Evolutionary conservation across 495 filamentous ascomycete genomes (phyloP).

Genomic region (Neurospora sp.): DNA sequence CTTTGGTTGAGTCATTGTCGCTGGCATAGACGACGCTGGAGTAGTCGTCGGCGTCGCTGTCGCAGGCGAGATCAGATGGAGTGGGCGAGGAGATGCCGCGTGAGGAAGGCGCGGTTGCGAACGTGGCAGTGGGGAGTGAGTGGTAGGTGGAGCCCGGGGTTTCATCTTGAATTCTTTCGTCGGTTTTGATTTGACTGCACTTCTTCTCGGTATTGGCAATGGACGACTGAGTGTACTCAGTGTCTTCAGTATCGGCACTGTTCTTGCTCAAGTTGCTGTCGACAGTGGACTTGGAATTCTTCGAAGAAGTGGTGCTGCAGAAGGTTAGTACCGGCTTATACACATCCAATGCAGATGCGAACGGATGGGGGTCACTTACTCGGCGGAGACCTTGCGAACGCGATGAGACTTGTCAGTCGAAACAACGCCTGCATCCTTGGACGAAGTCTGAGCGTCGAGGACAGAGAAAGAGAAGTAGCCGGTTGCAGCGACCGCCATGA

Average conservation of each 20-base stretch:
- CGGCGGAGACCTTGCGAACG: neutral
- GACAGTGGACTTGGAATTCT: neutral
- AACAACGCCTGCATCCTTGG: neutral
- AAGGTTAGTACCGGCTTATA: neutral
- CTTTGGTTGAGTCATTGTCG: neutral
- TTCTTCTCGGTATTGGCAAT: neutral
- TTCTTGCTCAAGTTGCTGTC: neutral
- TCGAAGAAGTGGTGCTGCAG: neutral
- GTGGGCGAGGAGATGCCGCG: neutral
- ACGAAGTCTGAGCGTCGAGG: neutral
- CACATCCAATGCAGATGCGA: neutral
- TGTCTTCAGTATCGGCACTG: neutral
- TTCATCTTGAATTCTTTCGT: neutral
- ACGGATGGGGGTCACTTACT: neutral
- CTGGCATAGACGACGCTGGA: neutral
- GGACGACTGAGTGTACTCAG: neutral
- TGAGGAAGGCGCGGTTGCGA: neutral
- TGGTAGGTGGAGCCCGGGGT: too few species aligned
- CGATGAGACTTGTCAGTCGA: neutral
- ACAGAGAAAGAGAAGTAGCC: neutral
- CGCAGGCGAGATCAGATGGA: neutral
- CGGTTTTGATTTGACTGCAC: neutral
- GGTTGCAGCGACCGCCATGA: rapidly evolving
- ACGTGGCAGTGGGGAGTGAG: too few species aligned
- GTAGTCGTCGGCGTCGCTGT: neutral